Conservation (phyloP, 768 basidiomycete species). For the Podaxis sp. region DNA sequence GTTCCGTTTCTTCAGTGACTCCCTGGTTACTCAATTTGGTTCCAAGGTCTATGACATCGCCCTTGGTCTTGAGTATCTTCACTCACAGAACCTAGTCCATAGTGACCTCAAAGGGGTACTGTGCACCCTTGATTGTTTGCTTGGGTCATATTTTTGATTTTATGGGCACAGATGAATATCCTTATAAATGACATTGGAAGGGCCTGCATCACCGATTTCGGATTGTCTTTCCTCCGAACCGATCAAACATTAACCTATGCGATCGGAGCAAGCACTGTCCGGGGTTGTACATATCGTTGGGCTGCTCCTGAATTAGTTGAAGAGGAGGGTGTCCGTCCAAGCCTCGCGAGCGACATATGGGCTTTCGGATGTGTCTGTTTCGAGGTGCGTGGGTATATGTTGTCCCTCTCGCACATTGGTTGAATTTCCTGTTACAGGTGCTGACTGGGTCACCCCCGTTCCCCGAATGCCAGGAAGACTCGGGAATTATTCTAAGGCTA, state of each 20-base stretch:
- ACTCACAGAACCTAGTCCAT: conserved; percentile 16
- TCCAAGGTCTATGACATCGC: conserved; percentile 15
- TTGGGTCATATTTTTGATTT: neutral
- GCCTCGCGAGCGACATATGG: neutral
- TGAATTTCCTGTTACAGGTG: neutral
- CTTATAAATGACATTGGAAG: conserved; percentile 13
- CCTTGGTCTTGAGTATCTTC: conserved; percentile 18
- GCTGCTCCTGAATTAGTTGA: neutral
- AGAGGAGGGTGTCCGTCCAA: neutral
- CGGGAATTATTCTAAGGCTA: neutral
- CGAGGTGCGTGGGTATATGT: neutral
- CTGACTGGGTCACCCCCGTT: neutral
- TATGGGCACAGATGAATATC: conserved; percentile 17
- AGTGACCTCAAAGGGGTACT: conserved; percentile 21
- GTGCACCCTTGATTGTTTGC: neutral
- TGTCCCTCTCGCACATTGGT: neutral
- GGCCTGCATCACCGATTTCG: conserved; percentile 21
- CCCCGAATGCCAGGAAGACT: neutral
- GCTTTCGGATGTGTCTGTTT: neutral
- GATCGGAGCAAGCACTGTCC: neutral
- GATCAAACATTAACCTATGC: neutral
- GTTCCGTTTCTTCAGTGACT: too few relatives aligned
- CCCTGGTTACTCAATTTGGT: neutral
- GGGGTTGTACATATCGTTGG: neutral
- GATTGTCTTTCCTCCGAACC: conserved; percentile 14